A percentile compares a stretch with the other conserved stretches of the same genome.
phyloP scores from a whole-genome alignment of 768 basidiomycete species.

The Boletus insuetus region DNA sequence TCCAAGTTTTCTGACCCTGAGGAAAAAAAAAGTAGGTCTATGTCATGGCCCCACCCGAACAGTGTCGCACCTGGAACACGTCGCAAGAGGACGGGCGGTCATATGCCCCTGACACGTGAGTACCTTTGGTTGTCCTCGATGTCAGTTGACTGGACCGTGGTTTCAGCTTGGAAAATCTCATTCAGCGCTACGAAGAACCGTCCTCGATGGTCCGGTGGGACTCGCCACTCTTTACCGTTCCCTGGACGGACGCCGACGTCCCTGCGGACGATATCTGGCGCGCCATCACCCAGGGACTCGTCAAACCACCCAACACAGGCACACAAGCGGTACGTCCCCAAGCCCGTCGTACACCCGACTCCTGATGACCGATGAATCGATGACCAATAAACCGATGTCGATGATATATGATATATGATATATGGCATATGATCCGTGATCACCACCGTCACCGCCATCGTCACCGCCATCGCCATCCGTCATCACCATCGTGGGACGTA shows the following conservation, averaged over 20 bases:
- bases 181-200: constrained; percentile 92
- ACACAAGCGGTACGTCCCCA: constrained; percentile 57
- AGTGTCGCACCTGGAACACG: constrained; percentile 76
- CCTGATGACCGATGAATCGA: too few relatives aligned
- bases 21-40: constrained; percentile 52
- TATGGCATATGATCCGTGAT: too few relatives aligned
- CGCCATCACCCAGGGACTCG: constrained; percentile 69
- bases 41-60: constrained; percentile 70
- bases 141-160: too few relatives aligned
- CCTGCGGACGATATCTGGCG: constrained; percentile 76
- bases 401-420: too few relatives aligned
- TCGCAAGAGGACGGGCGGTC: constrained; percentile 42
- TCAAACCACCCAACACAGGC: constrained; percentile 88
- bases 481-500: too few relatives aligned
- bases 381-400: too few relatives aligned
- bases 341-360: not conserved
- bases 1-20: not conserved
- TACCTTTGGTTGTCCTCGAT: too few relatives aligned
- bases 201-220: constrained; percentile 99
- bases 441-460: too few relatives aligned
- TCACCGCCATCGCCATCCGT: too few relatives aligned
- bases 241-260: constrained; percentile 67
- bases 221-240: constrained; percentile 85
- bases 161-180: constrained; percentile 38
- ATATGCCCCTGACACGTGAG: constrained; percentile 74